phyloP scores from a whole-genome alignment of 2,329 filamentous ascomycete species.

The Botrytis hyacinthi region DNA sequence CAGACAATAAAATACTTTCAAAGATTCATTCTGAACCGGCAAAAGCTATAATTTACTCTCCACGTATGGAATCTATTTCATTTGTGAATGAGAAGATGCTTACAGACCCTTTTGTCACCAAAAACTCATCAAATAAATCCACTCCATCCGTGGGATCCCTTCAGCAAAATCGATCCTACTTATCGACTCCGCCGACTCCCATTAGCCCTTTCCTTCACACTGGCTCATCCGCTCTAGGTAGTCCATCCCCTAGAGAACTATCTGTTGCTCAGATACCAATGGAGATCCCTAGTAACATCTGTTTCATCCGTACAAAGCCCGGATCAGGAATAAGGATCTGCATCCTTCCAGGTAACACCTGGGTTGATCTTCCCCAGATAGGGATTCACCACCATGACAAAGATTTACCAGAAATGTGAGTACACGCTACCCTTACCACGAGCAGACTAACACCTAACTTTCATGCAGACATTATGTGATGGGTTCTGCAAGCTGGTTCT shows the following conservation, averaged over 20 bases:
- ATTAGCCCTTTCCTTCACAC: neutral
- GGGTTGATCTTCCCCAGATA: neutral
- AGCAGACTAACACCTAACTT: neutral
- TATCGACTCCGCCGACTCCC: neutral
- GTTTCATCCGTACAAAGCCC: neutral
- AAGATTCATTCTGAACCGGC: neutral
- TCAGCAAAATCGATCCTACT: too few relatives aligned
- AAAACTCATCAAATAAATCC: neutral
- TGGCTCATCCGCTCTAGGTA: neutral
- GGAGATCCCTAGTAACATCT: neutral
- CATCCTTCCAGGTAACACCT: neutral
- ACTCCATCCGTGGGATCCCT: neutral
- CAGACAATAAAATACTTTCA: neutral
- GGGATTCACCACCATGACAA: neutral
- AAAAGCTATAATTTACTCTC: neutral
- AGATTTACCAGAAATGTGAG: neutral
- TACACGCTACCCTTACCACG: fast-evolving
- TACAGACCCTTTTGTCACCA: neutral
- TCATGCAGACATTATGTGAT: neutral
- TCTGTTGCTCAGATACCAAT: neutral
- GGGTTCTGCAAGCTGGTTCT: neutral
- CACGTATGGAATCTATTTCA: neutral
- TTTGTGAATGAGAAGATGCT: neutral
- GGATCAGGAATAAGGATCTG: neutral
- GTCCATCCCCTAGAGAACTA: neutral